phyloP scores from a whole-genome alignment of 495 filamentous ascomycete genomes.

The Pseudevernia furfuracea region DNA sequence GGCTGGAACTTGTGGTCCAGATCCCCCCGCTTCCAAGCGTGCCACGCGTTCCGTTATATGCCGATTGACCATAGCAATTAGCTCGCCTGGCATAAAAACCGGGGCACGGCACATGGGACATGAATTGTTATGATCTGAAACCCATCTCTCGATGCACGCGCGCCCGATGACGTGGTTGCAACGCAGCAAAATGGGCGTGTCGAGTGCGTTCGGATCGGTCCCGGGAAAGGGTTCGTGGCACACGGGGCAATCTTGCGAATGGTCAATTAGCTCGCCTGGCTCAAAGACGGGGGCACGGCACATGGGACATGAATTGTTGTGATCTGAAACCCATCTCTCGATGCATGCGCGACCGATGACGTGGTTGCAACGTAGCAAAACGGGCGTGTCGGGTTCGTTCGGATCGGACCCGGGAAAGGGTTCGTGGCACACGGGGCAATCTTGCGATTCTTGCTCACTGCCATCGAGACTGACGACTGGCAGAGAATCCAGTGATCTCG shows the following conservation, averaged over 20 bases:
- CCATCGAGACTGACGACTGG: not conserved
- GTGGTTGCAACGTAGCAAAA: not conserved
- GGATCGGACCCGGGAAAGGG: not conserved
- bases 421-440: not conserved
- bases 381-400: not conserved
- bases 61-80: too few relatives aligned
- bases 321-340: not conserved
- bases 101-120: not conserved
- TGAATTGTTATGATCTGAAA: not conserved
- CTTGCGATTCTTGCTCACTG: not conserved
- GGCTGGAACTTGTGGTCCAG: too few relatives aligned
- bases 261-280: not conserved
- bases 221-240: not conserved
- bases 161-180: not conserved
- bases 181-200: not conserved
- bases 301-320: not conserved
- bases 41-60: too few relatives aligned
- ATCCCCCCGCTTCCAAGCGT: too few relatives aligned
- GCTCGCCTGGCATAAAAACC: not conserved
- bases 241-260: not conserved
- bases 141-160: not conserved
- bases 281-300: not conserved
- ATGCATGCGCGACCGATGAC: not conserved
- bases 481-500: not conserved
- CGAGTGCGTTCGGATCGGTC: not conserved